These are phyloP conservation scores for Carex myosuroides DNA, from an alignment of 176 grass and related monocot genomes.

Conservation along the genomic window DNA sequence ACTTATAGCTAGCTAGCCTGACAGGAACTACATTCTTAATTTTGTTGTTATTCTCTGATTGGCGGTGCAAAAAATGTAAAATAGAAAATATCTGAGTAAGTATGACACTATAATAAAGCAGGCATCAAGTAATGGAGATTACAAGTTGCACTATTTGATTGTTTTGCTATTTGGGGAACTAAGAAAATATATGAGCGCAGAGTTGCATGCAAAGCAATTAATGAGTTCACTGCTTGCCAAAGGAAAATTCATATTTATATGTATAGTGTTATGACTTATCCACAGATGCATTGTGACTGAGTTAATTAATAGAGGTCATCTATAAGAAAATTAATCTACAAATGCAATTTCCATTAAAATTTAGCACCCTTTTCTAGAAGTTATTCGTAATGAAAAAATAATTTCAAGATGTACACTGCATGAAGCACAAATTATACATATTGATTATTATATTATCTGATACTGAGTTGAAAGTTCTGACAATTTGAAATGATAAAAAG, in stretches of 20 bases:
- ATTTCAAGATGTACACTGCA: no score
- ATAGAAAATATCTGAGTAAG: background rate
- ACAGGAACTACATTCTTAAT: background rate
- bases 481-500: no score
- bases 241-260: background rate
- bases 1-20: background rate
- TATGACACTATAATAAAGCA: background rate
- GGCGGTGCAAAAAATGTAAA: background rate
- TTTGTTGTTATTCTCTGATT: background rate
- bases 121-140: background rate
- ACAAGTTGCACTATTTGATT: constrained; percentile 12
- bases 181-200: background rate
- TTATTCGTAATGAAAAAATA: no score
- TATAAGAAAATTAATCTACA: background rate
- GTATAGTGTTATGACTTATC: background rate
- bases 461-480: no score
- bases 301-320: background rate
- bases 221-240: background rate
- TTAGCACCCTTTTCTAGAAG: background rate
- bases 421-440: no score
- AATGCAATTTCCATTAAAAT: background rate
- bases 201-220: constrained; percentile 4
- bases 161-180: background rate
- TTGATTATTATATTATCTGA: no score
- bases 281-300: background rate